Evolutionary conservation across 2,329 filamentous ascomycete species (phyloP).

Genomic region (Pestalotiopsis fici): DNA sequence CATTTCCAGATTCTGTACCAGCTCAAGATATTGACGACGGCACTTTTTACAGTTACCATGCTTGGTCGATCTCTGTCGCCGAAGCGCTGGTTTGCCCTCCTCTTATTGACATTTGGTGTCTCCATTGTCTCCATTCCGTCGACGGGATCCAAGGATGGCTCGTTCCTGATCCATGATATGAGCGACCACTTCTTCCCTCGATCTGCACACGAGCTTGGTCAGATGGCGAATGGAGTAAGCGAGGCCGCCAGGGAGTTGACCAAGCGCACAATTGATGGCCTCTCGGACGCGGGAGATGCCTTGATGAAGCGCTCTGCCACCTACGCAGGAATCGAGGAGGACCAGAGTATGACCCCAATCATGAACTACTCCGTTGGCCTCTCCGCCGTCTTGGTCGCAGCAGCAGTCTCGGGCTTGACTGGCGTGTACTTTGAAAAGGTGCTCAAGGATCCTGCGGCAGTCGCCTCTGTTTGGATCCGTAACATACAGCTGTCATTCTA

Average conservation of each 20-base stretch:
- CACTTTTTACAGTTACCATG: constrained; percentile 81
- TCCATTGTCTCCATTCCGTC: constrained; percentile 81
- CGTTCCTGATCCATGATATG: constrained; percentile 64
- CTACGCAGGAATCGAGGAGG: constrained; percentile 82
- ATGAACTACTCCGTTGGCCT: constrained; percentile 83
- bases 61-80: constrained; percentile 69
- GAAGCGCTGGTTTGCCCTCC: constrained; percentile 78
- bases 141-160: constrained; percentile 51
- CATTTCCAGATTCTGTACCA: constrained; percentile 95
- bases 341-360: constrained; percentile 50
- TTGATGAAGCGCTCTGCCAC: constrained; percentile 77
- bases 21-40: constrained; percentile 89
- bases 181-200: constrained; percentile 73
- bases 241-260: constrained; percentile 53
- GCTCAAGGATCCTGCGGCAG: constrained; percentile 77
- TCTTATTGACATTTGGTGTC: constrained; percentile 80
- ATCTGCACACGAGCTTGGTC: constrained; percentile 75
- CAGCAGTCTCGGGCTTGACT: constrained; percentile 79
- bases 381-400: constrained; percentile 75
- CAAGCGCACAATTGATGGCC: constrained; percentile 42
- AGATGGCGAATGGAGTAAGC: constrained; percentile 54
- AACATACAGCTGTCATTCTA: constrained; percentile 96
- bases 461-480: constrained; percentile 85
- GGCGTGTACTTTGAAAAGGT: constrained; percentile 91
- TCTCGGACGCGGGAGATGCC: constrained; percentile 34